Percentiles rank a stretch among this genome's conserved stretches.
These are phyloP conservation scores for Eutrema salsugineum DNA, from an alignment of 441 rosid species.

Conservation along the genomic window DNA sequence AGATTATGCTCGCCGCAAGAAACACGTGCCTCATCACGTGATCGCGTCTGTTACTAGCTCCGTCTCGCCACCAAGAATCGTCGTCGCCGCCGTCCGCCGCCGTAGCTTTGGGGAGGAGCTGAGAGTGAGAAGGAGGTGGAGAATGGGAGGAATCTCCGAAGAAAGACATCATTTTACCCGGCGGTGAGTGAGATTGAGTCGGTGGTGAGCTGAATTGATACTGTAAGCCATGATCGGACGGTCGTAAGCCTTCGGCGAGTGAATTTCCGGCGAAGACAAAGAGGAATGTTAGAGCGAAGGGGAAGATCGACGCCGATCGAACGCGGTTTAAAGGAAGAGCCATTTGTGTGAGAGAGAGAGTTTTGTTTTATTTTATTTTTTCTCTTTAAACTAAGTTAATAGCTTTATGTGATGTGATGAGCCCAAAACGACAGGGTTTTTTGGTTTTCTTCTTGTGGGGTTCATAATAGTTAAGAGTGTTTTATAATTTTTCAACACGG, in stretches of 20 bases:
- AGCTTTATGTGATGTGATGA: conserved; percentile 4
- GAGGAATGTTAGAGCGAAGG: conserved; percentile 18
- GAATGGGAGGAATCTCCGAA: conserved; percentile 39
- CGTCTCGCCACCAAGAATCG: conserved; percentile 43
- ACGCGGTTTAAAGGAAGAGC: conserved; percentile 32
- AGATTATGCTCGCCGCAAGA: conserved; percentile 49
- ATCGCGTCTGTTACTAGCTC: conserved; percentile 24
- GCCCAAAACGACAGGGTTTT: neutral
- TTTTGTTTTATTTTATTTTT: neutral
- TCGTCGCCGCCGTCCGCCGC: conserved; percentile 17
- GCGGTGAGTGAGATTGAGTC: conserved; percentile 40
- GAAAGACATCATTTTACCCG: conserved; percentile 46
- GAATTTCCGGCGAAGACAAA: conserved; percentile 10
- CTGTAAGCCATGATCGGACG: conserved; percentile 78
- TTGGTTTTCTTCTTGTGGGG: neutral
- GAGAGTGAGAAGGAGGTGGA: conserved; percentile 30
- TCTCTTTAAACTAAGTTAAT: neutral
- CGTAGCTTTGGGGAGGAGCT: conserved; percentile 47
- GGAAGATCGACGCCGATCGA: conserved; percentile 12
- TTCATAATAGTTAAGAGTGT: neutral
- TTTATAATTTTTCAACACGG: neutral
- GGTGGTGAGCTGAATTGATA: conserved; percentile 43
- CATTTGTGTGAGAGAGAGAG: conserved; percentile 19
- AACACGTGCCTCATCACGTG: conserved; percentile 54
- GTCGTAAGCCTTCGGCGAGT: conserved; percentile 50